These are phyloP conservation scores for Kwoniella pini DNA, from an alignment of 768 basidiomycete genomes.

Conservation along the genomic window DNA sequence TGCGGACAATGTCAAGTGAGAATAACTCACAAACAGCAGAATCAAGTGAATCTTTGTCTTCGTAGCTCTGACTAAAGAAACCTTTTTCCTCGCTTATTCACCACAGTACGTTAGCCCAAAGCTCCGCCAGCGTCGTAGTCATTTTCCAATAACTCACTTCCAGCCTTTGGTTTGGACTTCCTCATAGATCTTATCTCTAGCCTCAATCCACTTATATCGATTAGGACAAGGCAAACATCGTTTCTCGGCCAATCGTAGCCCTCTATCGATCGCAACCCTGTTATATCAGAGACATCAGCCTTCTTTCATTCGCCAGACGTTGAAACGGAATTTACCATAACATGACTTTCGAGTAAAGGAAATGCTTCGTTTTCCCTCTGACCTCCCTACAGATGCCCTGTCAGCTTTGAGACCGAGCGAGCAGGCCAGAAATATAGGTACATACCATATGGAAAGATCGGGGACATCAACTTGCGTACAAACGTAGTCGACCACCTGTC, in stretches of 20 bases:
- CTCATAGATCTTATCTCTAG: constrained; percentile 84
- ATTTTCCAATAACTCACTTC: constrained; percentile 58
- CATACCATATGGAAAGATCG: constrained; percentile 68
- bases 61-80: constrained; percentile 86
- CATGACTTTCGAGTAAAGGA: constrained; percentile 95
- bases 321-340: constrained; percentile 66
- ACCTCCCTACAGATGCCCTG: constrained; percentile 70
- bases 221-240: constrained; percentile 72
- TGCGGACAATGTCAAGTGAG: not conserved
- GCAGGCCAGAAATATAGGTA: too few relatives aligned
- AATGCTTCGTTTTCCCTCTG: constrained; percentile 76
- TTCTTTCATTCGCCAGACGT: not conserved
- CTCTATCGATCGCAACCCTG: constrained; percentile 94
- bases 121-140: not conserved
- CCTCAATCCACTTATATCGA: constrained; percentile 65
- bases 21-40: constrained; percentile 66
- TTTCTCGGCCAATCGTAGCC: constrained; percentile 91
- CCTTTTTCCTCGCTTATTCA: constrained; percentile 54
- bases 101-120: not conserved
- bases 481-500: constrained; percentile 60
- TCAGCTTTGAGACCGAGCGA: not conserved
- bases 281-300: not conserved
- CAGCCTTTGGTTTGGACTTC: constrained; percentile 88
- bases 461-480: constrained; percentile 70
- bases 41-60: constrained; percentile 72